Conservation (phyloP, 345 rosid species). For the Brassica cretica region DNA sequence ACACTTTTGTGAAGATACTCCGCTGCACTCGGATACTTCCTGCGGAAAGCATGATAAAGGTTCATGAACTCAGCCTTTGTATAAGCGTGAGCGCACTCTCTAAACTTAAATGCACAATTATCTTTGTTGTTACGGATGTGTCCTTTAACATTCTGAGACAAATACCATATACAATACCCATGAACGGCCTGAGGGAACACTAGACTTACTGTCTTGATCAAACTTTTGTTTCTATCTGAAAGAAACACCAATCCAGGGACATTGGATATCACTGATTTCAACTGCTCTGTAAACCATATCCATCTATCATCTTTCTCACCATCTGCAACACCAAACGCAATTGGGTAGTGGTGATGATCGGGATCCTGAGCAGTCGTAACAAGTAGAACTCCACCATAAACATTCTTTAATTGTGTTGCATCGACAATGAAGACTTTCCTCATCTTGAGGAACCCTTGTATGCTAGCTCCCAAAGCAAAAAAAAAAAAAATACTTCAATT, state of each 20-base stretch:
- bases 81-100: background rate
- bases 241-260: too few relatives aligned
- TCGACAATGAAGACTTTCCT: background rate
- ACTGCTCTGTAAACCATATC: too few relatives aligned
- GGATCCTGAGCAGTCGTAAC: too few relatives aligned
- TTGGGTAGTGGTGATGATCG: too few relatives aligned
- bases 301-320: too few relatives aligned
- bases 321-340: too few relatives aligned
- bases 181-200: background rate
- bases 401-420: background rate
- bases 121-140: background rate
- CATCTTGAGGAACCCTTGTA: background rate
- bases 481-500: background rate
- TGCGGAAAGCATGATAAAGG: too few relatives aligned
- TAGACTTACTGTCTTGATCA: background rate
- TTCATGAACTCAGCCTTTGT: background rate
- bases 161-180: background rate
- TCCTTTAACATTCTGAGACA: background rate
- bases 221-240: background rate
- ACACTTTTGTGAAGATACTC: too few relatives aligned
- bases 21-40: too few relatives aligned
- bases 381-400: background rate
- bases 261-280: too few relatives aligned
- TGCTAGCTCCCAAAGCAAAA: background rate
- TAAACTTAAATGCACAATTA: background rate